Percentiles rank a stretch among this genome's conserved stretches.
Conservation (phyloP, 306 rosid genomes). For the Begonia fuchsioides region DNA sequence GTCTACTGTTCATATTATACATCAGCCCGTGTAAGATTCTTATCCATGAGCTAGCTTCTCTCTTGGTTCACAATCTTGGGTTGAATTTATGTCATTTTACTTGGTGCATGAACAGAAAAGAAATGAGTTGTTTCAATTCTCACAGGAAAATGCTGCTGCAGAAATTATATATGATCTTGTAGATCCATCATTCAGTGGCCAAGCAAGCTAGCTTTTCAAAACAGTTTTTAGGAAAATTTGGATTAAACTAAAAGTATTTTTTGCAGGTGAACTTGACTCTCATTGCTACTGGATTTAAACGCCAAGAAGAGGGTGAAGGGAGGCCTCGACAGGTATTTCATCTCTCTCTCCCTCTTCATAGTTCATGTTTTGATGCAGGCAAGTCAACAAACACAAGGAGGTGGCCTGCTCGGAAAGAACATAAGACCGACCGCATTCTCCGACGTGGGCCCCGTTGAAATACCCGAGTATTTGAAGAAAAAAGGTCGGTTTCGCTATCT, state of each 20-base stretch:
- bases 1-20: too few species aligned
- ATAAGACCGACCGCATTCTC: conserved; percentile 40
- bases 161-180: conserved; percentile 99
- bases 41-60: too few species aligned
- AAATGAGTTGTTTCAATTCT: not conserved
- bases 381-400: conserved; percentile 49
- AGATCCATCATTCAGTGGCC: conserved; percentile 94
- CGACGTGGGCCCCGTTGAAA: conserved; percentile 66
- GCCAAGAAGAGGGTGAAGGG: conserved; percentile 88
- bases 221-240: not conserved
- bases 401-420: conserved; percentile 27
- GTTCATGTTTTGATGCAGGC: conserved; percentile 33
- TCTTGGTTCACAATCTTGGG: too few species aligned
- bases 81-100: not conserved
- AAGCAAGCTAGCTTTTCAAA: conserved; percentile 42
- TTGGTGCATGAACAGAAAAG: not conserved
- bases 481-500: conserved; percentile 94
- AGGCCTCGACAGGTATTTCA: conserved; percentile 55
- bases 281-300: conserved; percentile 98
- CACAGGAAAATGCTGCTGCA: conserved; percentile 97
- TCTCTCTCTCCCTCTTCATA: conserved; percentile 6
- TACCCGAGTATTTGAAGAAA: conserved; percentile 90
- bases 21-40: not conserved
- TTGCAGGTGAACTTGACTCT: conserved; percentile 81
- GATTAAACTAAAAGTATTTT: too few species aligned